Evolutionary conservation across 805 yeast species (phyloP), one percentile per base, ranked within the genome.

Genomic region (Candida sonorensis): DNA sequence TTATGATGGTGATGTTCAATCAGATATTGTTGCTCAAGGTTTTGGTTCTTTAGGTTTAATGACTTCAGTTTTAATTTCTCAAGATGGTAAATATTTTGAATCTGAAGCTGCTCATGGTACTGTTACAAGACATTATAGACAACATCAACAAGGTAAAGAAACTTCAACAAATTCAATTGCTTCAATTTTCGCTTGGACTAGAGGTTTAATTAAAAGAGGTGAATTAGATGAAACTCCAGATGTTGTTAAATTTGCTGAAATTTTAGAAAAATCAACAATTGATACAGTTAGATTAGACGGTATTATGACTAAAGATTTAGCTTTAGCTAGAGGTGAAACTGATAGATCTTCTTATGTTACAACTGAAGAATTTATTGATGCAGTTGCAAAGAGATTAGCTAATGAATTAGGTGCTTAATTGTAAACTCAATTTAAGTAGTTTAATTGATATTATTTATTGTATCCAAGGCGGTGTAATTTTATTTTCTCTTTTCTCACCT

Each of bases 81-180:
- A 90, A 32, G 90, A 82, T 60, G 92, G 92, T 26, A 79, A 80
- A 55, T 75, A 87, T n/a, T 82, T 78, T 47, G 92, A 82, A 64
- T 69, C 82, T 38, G 92, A 82, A 58, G 90, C 90, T 38, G 92
- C 92, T 21, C 92, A 82, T 51, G 92, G 92, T 48, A 82, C 92
- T 12, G 92, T 82, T 41, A 82, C 92, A 20, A 77, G 92, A 72
- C 92, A 82, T 54, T 82, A 66, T 64, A 78, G 90, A 72, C 82
- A 75, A 58, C 76, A 78, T 48, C 90, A 82, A 61, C 75, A 75
- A 51, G 90, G 90, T 41, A 77, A 81, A 53, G 85, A 80, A 55
- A 82, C 92, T 7, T 80, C 88, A 4, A 82, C 92, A 34, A 82
- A 82, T 62, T 81, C 92, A 7, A 82, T 82, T 57, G 92, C 92